Evolutionary conservation across 108 stramenopile species (phyloP).

Genomic region (Tribonema minus): DNA sequence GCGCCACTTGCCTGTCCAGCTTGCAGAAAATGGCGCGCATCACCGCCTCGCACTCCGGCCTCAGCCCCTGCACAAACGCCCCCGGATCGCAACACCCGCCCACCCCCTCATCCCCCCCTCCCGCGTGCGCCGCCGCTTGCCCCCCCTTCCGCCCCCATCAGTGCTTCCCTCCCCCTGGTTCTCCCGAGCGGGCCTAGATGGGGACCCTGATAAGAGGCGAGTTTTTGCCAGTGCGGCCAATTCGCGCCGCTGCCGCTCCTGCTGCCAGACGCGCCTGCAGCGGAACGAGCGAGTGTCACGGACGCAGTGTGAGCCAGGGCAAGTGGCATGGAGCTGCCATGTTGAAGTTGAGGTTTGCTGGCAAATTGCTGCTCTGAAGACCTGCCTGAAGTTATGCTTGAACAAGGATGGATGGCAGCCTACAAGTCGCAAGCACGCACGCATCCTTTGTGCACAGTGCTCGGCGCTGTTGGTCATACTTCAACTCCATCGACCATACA

Average conservation of each 20-base stretch:
- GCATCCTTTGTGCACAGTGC: too few relatives aligned
- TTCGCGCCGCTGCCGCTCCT: slow-evolving; percentile 7
- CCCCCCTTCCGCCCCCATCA: neutral
- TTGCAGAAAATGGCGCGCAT: slow-evolving; percentile 37
- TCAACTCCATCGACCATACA: too few relatives aligned
- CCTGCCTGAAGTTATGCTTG: too few relatives aligned
- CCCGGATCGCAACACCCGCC: neutral
- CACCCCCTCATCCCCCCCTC: neutral
- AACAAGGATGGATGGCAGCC: too few relatives aligned
- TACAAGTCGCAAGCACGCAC: too few relatives aligned
- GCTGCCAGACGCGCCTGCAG: slow-evolving; percentile 9
- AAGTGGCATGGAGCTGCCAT: too few relatives aligned
- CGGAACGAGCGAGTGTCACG: too few relatives aligned
- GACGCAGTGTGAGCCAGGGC: too few relatives aligned
- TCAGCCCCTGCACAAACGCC: slow-evolving; percentile 22
- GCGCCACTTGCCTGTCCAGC: slow-evolving; percentile 34
- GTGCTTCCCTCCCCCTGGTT: neutral
- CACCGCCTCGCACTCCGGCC: slow-evolving; percentile 44
- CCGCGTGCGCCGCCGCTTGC: neutral
- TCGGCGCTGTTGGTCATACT: too few relatives aligned
- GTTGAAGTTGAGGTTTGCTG: too few relatives aligned
- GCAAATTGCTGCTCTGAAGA: too few relatives aligned
- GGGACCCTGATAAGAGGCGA: neutral
- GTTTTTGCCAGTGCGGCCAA: neutral
- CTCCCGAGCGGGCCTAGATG: neutral